Base-by-base conservation (phyloP, 2,329 filamentous ascomycete species). In the Neonectria ditissima region DNA sequence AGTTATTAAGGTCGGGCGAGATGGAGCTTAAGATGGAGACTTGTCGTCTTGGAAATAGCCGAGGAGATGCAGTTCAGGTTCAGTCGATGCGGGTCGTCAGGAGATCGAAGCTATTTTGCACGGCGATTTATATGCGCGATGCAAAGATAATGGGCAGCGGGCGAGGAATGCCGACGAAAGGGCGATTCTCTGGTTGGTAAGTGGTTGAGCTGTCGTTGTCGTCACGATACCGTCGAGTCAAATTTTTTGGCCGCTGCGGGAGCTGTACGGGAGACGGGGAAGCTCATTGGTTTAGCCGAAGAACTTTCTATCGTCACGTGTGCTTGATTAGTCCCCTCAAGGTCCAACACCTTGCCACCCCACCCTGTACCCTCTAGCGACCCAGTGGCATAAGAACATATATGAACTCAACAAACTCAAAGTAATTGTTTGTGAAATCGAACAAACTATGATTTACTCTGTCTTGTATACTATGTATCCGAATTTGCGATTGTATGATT, bases 221-320 rank as follows among this genome's bases (percentile, higher is more conserved):
- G 63, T 73, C 66, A 72, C 70, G 68, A 72, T 68, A 59, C 67
- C 63, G 64, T 68, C 62, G 64, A 66, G 66, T 70, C 66, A 70
- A 73, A 71, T 70, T 74, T 74, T 73, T 74, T 74, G 70, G 65
- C 50, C 52, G 41, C 28, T 16, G 43, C 60, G 52, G 44, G 56
- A 61, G 58, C 60, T 59, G 55, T n/a, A 8, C 50, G 8, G 37
- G 30, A 22, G 48, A 47, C 62, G 53, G 43, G 60, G 55, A 43
- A 55, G 41, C 34, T 62, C 37, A 45, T 37, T 54, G 43, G 69
- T 74, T 74, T 71, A 73, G 53, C 71, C 70, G 71, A 70, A 58
- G 65, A 60, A 69, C 22, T 37, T 14, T 26, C 47, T 55, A 60
- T 62, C 53, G 32, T 74, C 71, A 74, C 71, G 71, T 74, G 71